phyloP scores from a whole-genome alignment of 75 land plant species.

The Cupressus sempervirens region DNA sequence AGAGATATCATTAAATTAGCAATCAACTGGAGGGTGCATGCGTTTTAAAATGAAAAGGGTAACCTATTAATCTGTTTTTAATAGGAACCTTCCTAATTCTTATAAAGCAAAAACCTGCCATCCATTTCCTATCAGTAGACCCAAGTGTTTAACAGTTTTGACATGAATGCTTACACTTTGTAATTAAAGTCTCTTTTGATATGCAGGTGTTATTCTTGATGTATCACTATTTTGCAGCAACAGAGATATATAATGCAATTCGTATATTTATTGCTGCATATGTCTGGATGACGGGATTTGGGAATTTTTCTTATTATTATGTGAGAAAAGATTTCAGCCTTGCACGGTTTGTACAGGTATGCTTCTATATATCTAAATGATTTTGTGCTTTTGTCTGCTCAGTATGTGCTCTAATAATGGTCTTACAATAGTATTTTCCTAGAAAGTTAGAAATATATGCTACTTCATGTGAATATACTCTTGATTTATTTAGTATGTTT shows the following conservation, averaged over 20 bases:
- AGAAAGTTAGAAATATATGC: neutral
- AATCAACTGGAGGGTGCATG: no score
- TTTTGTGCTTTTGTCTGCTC: neutral
- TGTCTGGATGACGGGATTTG: constrained; percentile 99
- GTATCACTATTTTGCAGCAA: constrained; percentile 98
- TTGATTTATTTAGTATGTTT: neutral
- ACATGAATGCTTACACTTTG: neutral
- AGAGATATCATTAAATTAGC: no score
- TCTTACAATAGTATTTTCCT: neutral
- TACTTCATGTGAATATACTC: neutral
- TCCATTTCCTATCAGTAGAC: no score
- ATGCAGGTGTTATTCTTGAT: constrained; percentile 82
- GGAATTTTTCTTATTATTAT: constrained; percentile 97
- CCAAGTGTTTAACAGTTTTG: neutral
- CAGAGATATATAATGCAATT: constrained; percentile 97
- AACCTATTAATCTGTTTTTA: no score
- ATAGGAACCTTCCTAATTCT: no score
- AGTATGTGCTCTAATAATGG: neutral
- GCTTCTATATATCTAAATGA: neutral
- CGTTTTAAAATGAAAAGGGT: no score
- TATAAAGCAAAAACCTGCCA: no score
- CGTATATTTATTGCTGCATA: constrained; percentile 94
- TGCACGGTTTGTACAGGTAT: constrained; percentile 92
- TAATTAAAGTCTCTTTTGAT: neutral
- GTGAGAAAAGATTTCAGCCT: constrained; percentile 95